phyloP scores from a whole-genome alignment of 2,329 filamentous ascomycete genomes.

The Chaetoscypha palmicola region DNA sequence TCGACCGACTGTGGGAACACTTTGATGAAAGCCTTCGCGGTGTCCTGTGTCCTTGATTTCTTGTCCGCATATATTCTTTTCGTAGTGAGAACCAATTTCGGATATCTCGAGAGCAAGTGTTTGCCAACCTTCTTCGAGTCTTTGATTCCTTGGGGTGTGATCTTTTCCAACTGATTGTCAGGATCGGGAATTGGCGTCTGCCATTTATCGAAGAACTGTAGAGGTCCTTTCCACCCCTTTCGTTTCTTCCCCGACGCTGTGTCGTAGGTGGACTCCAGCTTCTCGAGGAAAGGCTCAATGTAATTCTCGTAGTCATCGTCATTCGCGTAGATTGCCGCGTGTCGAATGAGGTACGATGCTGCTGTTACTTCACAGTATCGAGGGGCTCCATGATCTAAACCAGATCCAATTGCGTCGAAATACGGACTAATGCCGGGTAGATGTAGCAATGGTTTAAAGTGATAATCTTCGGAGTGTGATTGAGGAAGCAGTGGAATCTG shows the following conservation, averaged over 20 bases:
- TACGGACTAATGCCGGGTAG: conserved; percentile 51
- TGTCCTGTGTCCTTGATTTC: conserved; percentile 28
- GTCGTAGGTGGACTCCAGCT: conserved; percentile 45
- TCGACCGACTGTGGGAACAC: conserved; percentile 27
- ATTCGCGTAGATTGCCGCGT: conserved; percentile 54
- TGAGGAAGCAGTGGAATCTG: conserved; percentile 12
- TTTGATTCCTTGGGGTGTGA: conserved; percentile 26
- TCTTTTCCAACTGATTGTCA: conserved; percentile 26
- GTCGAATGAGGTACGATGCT: conserved; percentile 50
- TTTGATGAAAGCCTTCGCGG: conserved; percentile 23
- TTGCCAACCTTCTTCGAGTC: conserved; percentile 27
- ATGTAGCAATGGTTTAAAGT: conserved; percentile 48
- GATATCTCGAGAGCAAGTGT: conserved; percentile 25
- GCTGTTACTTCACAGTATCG: conserved; percentile 44
- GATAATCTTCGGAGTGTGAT: conserved; percentile 32
- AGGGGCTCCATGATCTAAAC: conserved; percentile 38
- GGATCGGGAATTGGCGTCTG: conserved; percentile 27
- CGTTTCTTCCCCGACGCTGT: conserved; percentile 14
- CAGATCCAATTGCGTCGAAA: conserved; percentile 40
- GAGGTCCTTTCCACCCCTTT: conserved; percentile 24
- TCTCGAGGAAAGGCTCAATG: conserved; percentile 49
- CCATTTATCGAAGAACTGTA: conserved; percentile 27
- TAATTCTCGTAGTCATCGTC: conserved; percentile 52
- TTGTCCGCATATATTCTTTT: conserved; percentile 28
- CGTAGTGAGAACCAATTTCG: conserved; percentile 24